Conservation (phyloP, 495 filamentous ascomycete species). For the Coniosporium apollinis region DNA sequence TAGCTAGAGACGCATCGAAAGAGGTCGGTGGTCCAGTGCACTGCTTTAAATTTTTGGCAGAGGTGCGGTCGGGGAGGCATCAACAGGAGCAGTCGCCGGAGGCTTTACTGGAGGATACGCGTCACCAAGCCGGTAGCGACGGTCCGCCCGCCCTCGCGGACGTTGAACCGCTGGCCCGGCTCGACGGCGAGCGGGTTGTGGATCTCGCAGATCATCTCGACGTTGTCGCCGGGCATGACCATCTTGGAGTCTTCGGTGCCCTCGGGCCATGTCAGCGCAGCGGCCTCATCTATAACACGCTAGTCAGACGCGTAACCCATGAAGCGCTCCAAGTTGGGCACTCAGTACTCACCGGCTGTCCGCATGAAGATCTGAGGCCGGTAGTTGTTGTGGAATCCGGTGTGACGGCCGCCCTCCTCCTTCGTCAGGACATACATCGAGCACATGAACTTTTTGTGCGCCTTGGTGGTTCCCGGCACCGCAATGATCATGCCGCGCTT, state of each 20-base stretch:
- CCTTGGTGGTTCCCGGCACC: slow-evolving; percentile 57
- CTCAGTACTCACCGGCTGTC: slow-evolving; percentile 49
- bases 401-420: slow-evolving; percentile 94
- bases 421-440: slow-evolving; percentile 95
- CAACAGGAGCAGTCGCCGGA: too few species aligned
- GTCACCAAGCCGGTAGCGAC: slow-evolving; percentile 88
- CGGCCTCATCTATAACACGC: slow-evolving; percentile 48
- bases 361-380: slow-evolving; percentile 88
- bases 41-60: too few species aligned
- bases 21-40: too few species aligned
- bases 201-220: slow-evolving; percentile 80
- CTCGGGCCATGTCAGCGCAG: slow-evolving; percentile 65
- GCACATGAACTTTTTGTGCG: slow-evolving; percentile 76
- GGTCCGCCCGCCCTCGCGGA: slow-evolving; percentile 88
- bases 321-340: slow-evolving; percentile 1
- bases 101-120: slow-evolving; percentile 57
- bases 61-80: too few species aligned
- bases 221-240: slow-evolving; percentile 96
- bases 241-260: slow-evolving; percentile 49
- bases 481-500: slow-evolving; percentile 84
- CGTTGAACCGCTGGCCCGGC: slow-evolving; percentile 81
- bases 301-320: not conserved
- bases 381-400: slow-evolving; percentile 85
- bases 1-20: too few species aligned
- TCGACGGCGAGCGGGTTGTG: slow-evolving; percentile 72